These are phyloP conservation scores for Cardamine resedifolia DNA, from an alignment of 345 rosid genomes.

Conservation along the genomic window DNA sequence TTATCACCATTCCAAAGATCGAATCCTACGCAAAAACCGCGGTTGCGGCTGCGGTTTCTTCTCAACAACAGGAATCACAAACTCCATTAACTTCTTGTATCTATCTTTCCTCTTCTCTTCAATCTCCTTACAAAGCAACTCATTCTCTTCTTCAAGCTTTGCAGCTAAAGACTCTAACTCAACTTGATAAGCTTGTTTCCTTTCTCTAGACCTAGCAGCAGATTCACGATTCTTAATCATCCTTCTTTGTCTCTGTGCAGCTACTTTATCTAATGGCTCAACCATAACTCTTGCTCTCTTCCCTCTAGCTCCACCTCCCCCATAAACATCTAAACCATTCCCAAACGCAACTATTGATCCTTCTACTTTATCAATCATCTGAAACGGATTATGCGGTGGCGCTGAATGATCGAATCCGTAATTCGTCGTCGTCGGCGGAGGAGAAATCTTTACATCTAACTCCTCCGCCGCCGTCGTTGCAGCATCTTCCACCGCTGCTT, in stretches of 20 bases:
- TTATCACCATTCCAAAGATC: conserved; percentile 65
- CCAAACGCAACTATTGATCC: conserved; percentile 41
- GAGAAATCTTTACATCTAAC: conserved; percentile 41
- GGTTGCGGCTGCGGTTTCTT: conserved; percentile 51
- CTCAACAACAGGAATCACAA: conserved; percentile 72
- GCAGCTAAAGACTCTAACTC: conserved; percentile 81
- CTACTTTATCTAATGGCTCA: conserved; percentile 90
- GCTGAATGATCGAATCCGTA: conserved; percentile 50
- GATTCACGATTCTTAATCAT: conserved; percentile 99
- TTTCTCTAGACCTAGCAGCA: conserved; percentile 93
- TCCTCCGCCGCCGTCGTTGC: conserved; percentile 15
- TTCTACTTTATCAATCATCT: conserved; percentile 49
- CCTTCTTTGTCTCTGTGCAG: conserved; percentile 89
- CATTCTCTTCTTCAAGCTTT: conserved; percentile 82
- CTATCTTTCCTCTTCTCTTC: conserved; percentile 80
- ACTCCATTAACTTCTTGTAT: conserved; percentile 76
- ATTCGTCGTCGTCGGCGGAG: conserved; percentile 44
- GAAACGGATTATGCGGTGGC: conserved; percentile 44
- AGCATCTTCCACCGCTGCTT: conserved; percentile 54
- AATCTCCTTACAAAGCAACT: conserved; percentile 65
- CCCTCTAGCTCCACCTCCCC: conserved; percentile 39
- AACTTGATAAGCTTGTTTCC: conserved; percentile 97
- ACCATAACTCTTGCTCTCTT: conserved; percentile 69
- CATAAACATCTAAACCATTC: conserved; percentile 37
- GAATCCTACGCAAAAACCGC: conserved; percentile 61